A percentile compares a stretch with the other conserved stretches of the same genome.
Conservation (phyloP, 176 grass and related monocot species). For the Oryza australiensis region DNA sequence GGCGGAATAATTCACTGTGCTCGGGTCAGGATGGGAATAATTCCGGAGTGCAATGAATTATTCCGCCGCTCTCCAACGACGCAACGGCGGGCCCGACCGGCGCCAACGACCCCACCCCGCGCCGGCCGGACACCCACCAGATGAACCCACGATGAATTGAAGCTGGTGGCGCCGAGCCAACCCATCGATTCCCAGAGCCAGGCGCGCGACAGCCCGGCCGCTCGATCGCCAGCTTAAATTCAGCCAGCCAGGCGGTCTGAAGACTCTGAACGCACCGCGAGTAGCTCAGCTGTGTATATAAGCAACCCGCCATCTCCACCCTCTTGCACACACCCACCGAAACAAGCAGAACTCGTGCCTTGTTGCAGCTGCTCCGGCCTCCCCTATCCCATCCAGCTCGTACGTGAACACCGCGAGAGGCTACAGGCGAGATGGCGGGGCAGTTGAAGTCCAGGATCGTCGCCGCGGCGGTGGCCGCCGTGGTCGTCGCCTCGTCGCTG, state of each 20-base stretch:
- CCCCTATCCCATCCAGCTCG: background rate
- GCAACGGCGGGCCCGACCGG: background rate
- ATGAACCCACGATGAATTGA: background rate
- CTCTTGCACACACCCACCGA: background rate
- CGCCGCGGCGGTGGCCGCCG: slow-evolving; percentile 20
- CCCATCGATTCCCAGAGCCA: background rate
- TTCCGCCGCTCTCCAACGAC: slow-evolving; percentile 2
- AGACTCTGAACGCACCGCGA: background rate
- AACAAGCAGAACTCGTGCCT: background rate
- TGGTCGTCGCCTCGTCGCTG: slow-evolving; percentile 38
- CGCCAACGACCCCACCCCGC: background rate
- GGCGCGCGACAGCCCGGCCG: slow-evolving; percentile 1
- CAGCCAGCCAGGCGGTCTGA: background rate
- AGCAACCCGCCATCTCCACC: background rate
- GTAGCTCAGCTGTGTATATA: slow-evolving; percentile 16
- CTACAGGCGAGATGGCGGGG: slow-evolving; percentile 29
- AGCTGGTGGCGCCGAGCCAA: background rate
- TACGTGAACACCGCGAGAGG: background rate
- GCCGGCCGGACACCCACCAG: background rate
- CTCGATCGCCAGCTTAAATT: background rate
- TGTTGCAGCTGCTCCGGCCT: background rate
- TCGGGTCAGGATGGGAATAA: too few relatives aligned
- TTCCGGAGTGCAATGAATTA: slow-evolving; percentile 13
- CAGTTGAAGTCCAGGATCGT: slow-evolving; percentile 47
- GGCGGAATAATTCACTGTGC: too few relatives aligned